Evolutionary conservation across 1,284 basidiomycete species (phyloP).

Genomic region (Tremellales sp.): DNA sequence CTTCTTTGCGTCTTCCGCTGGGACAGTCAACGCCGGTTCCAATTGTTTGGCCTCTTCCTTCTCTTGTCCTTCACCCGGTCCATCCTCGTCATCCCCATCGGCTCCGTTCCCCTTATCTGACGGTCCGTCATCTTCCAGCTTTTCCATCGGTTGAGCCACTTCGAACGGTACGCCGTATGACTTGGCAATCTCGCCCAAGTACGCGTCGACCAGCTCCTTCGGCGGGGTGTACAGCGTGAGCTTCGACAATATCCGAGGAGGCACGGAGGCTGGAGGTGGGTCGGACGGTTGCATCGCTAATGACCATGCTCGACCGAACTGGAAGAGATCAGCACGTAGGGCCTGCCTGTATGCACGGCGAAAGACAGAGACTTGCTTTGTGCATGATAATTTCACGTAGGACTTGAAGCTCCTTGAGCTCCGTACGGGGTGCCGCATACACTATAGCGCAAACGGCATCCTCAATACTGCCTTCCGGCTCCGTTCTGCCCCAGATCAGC

Average conservation of each 20-base stretch:
- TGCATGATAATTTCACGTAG: conserved; percentile 91
- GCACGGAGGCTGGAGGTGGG: conserved; percentile 52
- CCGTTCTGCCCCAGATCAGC: conserved; percentile 59
- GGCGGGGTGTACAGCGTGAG: conserved; percentile 66
- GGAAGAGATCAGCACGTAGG: too few relatives aligned
- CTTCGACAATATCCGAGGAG: conserved; percentile 57
- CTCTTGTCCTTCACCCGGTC: conserved; percentile 6
- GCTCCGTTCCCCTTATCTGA: conserved; percentile 10
- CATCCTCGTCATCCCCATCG: conserved; percentile 20
- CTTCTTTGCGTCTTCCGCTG: conserved; percentile 1
- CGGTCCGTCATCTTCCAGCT: conserved; percentile 1
- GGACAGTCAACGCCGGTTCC: conserved; percentile 3
- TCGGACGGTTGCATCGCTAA: conserved; percentile 47
- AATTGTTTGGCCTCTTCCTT: not conserved
- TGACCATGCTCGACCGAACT: conserved; percentile 46
- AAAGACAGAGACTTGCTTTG: conserved; percentile 47
- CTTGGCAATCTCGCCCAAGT: conserved; percentile 79
- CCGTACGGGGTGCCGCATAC: conserved; percentile 83
- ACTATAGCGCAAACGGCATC: conserved; percentile 76
- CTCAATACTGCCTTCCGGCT: conserved; percentile 74
- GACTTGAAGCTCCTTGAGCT: conserved; percentile 87
- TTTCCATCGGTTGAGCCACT: conserved; percentile 36
- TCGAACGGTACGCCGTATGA: conserved; percentile 76
- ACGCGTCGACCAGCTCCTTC: conserved; percentile 73
- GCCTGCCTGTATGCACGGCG: not conserved